Evolutionary conservation across 2,329 filamentous ascomycete genomes (phyloP), one percentile per base, ranked within the genome.

Genomic region (Colletotrichum sp.): DNA sequence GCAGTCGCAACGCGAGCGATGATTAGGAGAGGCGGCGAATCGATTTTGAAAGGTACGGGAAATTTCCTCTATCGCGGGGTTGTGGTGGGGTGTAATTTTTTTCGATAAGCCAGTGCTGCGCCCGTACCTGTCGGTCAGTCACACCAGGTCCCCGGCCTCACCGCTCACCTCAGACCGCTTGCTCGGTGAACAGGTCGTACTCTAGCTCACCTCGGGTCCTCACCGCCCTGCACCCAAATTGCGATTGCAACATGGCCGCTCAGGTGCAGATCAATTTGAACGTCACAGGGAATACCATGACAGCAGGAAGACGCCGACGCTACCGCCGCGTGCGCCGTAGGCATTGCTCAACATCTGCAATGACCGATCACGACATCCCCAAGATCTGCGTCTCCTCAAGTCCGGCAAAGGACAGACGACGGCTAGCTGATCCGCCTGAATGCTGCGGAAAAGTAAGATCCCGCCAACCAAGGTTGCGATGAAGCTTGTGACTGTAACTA

Each of bases 31-130:
- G 64, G 61, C 71, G 57, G 59, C 65, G 59, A 61, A 65, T 69
- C 66, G 74, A 76, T 76, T 76, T 76, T 76, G 70, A 69, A 73
- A 6, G 43, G 16, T 32, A 73, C 52, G 43, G 74, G 74, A 76
- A 76, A 76, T 76, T 76, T 76, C 43, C 74, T 76, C 74, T 73
- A 75, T 76, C 74, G 74, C 74, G 74, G 74, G 74, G 74, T 73
- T 76, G 71, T 73, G 74, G 70, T 73, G 74, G 74, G 74, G 74
- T 74, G 36, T 21, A 32, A 16, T 67, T 52, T 75, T 67, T 52
- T 64, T 39, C 64, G 74, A 76, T 69, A 76, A 75, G 73, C 65
- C 30, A 5, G 64, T 36, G 26, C 32, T 10, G 34, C 16, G 66
- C 66, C 68, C 61, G 39, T 18, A 26, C 52, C 12, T 48, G 28